Evolutionary conservation across 1,284 basidiomycete species (phyloP).

Genomic region (Thelephora terrestris): DNA sequence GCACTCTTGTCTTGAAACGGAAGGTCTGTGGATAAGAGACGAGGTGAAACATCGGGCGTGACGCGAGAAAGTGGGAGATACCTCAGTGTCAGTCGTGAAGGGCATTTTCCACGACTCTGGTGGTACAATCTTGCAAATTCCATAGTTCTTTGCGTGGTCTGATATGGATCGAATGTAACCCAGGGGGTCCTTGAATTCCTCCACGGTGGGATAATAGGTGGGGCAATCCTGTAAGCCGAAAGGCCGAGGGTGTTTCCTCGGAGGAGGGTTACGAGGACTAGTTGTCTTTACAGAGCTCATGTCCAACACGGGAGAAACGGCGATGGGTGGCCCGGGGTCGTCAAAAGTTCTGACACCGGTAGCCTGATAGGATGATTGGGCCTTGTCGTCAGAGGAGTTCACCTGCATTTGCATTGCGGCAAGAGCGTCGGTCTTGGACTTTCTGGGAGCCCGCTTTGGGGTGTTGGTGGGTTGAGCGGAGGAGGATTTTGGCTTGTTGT

Average conservation of each 20-base stretch:
- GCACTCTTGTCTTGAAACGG: slow-evolving; percentile 92
- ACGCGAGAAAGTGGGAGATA: slow-evolving; percentile 28
- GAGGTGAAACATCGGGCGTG: slow-evolving; percentile 13
- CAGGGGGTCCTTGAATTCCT: slow-evolving; percentile 96
- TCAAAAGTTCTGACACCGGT: slow-evolving; percentile 19
- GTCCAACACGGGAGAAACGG: slow-evolving; percentile 52
- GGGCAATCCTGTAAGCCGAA: slow-evolving; percentile 91
- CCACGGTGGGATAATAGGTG: slow-evolving; percentile 76
- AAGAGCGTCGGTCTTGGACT: slow-evolving; percentile 78
- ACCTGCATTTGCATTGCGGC: slow-evolving; percentile 63
- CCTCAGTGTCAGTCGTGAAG: slow-evolving; percentile 93
- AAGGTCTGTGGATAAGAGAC: slow-evolving; percentile 49
- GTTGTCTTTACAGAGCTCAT: slow-evolving; percentile 60
- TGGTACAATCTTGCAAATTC: slow-evolving; percentile 95
- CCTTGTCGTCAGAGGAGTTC: slow-evolving; percentile 29
- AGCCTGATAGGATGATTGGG: slow-evolving; percentile 10
- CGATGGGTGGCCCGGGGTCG: slow-evolving; percentile 43
- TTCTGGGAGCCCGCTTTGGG: slow-evolving; percentile 66
- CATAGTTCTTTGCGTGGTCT: slow-evolving; percentile 65
- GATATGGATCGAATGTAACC: slow-evolving; percentile 85
- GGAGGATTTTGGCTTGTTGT: slow-evolving; percentile 13
- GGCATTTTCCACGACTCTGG: slow-evolving; percentile 94
- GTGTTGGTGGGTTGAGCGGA: slow-evolving; percentile 21
- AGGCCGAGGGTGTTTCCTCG: slow-evolving; percentile 40
- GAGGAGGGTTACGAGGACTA: slow-evolving; percentile 33